Percentiles rank a stretch among this genome's conserved stretches.
phyloP scores from a whole-genome alignment of 257 asterid genomes.

The Solanum chilense region DNA sequence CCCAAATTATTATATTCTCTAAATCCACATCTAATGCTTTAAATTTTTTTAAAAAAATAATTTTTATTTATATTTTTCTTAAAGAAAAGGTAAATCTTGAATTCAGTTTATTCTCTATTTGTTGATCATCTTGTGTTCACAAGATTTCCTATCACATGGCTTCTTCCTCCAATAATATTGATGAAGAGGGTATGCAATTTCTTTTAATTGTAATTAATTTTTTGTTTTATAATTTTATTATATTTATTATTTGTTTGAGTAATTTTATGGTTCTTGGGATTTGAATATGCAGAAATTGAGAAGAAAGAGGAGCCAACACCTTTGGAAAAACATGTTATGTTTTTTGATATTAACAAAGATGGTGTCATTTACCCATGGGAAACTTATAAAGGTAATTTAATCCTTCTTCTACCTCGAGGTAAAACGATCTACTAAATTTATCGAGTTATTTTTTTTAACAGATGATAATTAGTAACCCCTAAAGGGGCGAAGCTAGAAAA shows the following conservation, averaged over 20 bases:
- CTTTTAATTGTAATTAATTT: neutral
- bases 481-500: neutral
- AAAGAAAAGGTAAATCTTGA: neutral
- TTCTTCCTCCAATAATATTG: neutral
- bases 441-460: too few relatives aligned
- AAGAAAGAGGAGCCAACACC: constrained; percentile 29
- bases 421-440: neutral
- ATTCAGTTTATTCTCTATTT: neutral
- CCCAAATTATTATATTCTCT: neutral
- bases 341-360: constrained; percentile 71
- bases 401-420: accelerated
- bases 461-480: neutral
- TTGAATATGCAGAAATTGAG: neutral
- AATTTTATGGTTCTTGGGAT: neutral
- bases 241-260: neutral
- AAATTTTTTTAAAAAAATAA: neutral
- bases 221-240: neutral
- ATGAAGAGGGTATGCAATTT: neutral
- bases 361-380: constrained; percentile 69
- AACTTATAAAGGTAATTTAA: constrained; percentile 46
- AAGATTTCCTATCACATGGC: neutral
- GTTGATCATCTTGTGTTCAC: neutral
- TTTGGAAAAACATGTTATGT: constrained; percentile 63
- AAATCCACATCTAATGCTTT: neutral
- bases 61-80: too few relatives aligned